Conservation (phyloP, 2,329 filamentous ascomycete genomes). For the Clarireedia homoeocarpa region DNA sequence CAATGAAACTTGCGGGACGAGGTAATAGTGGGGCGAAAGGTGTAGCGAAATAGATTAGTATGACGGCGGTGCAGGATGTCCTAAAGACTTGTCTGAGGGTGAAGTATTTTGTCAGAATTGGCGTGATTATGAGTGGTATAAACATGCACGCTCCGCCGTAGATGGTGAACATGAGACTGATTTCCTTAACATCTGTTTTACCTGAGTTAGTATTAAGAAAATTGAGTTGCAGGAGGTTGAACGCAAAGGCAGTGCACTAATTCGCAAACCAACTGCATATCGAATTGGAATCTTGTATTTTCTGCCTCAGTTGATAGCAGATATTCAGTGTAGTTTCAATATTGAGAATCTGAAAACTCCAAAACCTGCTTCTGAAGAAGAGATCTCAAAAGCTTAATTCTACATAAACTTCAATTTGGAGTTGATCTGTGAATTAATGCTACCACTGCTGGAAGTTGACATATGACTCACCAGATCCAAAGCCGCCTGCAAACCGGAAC, state of each 20-base stretch:
- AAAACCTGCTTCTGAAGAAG: no score
- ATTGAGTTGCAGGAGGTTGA: neutral
- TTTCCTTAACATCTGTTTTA: neutral
- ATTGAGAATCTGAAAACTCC: no score
- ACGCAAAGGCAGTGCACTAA: no score
- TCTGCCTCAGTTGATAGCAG: no score
- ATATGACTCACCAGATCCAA: neutral
- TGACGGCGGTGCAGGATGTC: neutral
- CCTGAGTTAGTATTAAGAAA: neutral
- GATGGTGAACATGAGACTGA: slow-evolving; percentile 4
- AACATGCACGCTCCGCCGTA: neutral
- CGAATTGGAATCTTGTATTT: no score
- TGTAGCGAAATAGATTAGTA: neutral
- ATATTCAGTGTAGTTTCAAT: no score
- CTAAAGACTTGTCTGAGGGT: neutral
- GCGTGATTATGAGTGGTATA: neutral
- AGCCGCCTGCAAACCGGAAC: neutral
- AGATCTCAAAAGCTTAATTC: no score
- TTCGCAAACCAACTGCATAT: no score
- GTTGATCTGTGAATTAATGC: no score
- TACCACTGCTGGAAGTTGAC: no score
- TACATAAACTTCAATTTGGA: no score
- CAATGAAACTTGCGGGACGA: neutral
- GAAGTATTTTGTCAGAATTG: neutral
- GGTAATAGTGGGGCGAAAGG: slow-evolving; percentile 2